Percentiles rank a stretch among this genome's conserved stretches.
phyloP scores from a whole-genome alignment of 164 flowering plant genomes.

The Vitis amurensis region DNA sequence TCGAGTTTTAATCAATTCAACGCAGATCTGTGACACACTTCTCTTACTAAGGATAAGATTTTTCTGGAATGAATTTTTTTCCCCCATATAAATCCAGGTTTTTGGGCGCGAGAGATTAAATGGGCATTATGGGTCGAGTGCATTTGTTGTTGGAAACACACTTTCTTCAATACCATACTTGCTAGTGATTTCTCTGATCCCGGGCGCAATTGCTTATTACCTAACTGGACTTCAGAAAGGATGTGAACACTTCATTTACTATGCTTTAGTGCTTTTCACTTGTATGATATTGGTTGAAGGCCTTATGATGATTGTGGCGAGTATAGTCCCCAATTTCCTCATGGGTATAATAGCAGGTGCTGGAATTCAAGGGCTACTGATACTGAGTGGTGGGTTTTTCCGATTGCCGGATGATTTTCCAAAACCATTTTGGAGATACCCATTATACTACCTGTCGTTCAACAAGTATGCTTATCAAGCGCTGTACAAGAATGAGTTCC shows the following conservation, averaged over 20 bases:
- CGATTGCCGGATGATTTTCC: conserved; percentile 56
- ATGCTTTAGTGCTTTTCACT: conserved; percentile 27
- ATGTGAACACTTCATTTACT: conserved; percentile 39
- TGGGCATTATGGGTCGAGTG: conserved; percentile 53
- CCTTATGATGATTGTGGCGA: conserved; percentile 65
- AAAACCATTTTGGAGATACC: conserved; percentile 57
- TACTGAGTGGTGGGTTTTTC: conserved; percentile 53
- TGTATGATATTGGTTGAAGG: conserved; percentile 57
- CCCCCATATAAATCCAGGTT: conserved; percentile 21
- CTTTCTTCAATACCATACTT: conserved; percentile 58
- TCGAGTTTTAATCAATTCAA: no score
- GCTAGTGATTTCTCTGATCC: conserved; percentile 39
- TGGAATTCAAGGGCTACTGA: conserved; percentile 61
- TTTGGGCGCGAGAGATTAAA: conserved; percentile 57
- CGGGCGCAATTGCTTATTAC: conserved; percentile 54
- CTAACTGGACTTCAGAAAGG: conserved; percentile 40
- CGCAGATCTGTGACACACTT: background rate
- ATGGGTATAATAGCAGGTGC: conserved; percentile 64
- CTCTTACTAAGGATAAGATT: no score
- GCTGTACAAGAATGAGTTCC: conserved; percentile 39
- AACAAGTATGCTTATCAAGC: conserved; percentile 39
- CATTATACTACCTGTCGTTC: conserved; percentile 40
- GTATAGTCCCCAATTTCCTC: conserved; percentile 58
- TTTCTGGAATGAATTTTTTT: background rate
- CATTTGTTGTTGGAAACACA: conserved; percentile 56